Evolutionary conservation across 805 yeast genomes (phyloP), one percentile per base, ranked within the genome.

Genomic region (Candida insectalens): DNA sequence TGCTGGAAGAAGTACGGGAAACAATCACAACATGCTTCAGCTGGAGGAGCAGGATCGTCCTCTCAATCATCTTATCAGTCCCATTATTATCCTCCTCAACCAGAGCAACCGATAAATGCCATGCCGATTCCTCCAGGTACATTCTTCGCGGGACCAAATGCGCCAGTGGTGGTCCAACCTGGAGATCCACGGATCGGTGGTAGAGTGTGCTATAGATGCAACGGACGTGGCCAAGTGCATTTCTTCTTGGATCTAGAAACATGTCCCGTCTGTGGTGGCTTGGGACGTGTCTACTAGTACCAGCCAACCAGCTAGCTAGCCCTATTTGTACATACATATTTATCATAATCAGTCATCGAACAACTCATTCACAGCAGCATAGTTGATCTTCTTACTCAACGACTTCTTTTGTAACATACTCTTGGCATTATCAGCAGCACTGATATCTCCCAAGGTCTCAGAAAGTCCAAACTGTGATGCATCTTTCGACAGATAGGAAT

Each of bases 381-480:
- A 92, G 56, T 92, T 92, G 55, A 92, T 82, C 64, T 92, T 92
- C 59, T 79, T 82, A 19, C 96, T 83, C 43, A 80, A 77, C 5
- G 82, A 66, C 49, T 83, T 78, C 56, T 77, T 81, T 43, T 74
- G 71, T 26, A 89, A 53, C 82, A 85, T 76, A 36, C 67, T 74
- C 50, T 73, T 80, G 3, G 92, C 92, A 49, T 81, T 77, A 34
- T 81, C 94, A 2, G 82, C 84, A 0, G 95, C 83, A 3, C 83
- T 62, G 21, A 67, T 53, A 38, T 67, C 74, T 33, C 66, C 65
- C 30, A 67, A 41, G 5, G 71, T 69, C 16, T 62, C 62, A 26
- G 62, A 56, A 10, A 70, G 37, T 7, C 60, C 61, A 29, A 44
- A 36, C 25, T 40, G 44, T 9, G 53, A 37, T 5, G 50, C 25